phyloP scores from a whole-genome alignment of 495 filamentous ascomycete species.

The Penicillium fimorum region DNA sequence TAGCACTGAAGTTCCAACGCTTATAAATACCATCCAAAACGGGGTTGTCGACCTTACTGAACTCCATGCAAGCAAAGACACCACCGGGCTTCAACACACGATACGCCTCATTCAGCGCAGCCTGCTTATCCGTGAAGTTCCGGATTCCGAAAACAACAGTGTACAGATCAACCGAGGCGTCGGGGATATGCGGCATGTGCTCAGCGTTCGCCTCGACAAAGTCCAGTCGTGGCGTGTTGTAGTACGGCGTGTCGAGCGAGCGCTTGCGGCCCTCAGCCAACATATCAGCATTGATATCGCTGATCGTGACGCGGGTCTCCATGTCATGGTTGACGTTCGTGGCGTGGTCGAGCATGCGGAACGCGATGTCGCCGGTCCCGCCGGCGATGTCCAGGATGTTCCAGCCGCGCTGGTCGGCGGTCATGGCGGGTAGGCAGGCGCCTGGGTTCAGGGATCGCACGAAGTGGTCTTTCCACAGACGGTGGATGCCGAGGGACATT shows the following conservation, averaged over 20 bases:
- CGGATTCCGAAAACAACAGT: slow-evolving; percentile 97
- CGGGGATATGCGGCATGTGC: slow-evolving; percentile 61
- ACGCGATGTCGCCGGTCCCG: slow-evolving; percentile 96
- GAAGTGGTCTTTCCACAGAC: slow-evolving; percentile 98
- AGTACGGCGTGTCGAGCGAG: slow-evolving; percentile 58
- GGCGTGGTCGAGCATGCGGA: slow-evolving; percentile 90
- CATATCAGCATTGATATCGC: slow-evolving; percentile 96
- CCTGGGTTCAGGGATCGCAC: slow-evolving; percentile 90
- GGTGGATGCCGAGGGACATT: slow-evolving; percentile 96
- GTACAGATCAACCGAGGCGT: slow-evolving; percentile 77
- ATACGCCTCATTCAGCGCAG: slow-evolving; percentile 75
- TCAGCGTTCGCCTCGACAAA: slow-evolving; percentile 95
- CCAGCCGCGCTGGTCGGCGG: slow-evolving; percentile 48
- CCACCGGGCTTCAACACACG: slow-evolving; percentile 92
- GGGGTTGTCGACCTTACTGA: slow-evolving; percentile 72
- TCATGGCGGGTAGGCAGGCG: slow-evolving; percentile 53
- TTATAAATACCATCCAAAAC: slow-evolving; percentile 87
- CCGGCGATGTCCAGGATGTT: slow-evolving; percentile 96
- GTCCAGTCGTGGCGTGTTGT: slow-evolving; percentile 55
- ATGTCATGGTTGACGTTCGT: slow-evolving; percentile 78
- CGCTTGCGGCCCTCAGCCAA: slow-evolving; percentile 82
- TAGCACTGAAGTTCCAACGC: slow-evolving; percentile 91
- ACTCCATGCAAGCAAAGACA: slow-evolving; percentile 96
- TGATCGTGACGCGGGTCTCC: slow-evolving; percentile 76
- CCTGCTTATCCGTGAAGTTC: slow-evolving; percentile 87